These are phyloP conservation scores for Lepiota brunneoincarnata DNA, from an alignment of 768 basidiomycete species.

Conservation along the genomic window DNA sequence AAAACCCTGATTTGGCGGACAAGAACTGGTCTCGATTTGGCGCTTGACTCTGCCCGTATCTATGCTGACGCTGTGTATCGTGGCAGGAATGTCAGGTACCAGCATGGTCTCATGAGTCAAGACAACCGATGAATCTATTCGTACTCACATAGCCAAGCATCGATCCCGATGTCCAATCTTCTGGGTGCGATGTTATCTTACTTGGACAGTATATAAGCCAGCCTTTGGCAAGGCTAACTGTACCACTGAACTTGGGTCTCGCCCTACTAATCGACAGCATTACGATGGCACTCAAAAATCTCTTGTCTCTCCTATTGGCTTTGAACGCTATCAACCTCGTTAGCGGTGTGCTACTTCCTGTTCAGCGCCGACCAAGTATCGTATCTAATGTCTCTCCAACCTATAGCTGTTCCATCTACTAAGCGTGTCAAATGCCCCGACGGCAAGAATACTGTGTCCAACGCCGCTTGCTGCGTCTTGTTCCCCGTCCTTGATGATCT, in stretches of 20 bases:
- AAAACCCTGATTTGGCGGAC: not conserved
- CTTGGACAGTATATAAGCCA: constrained; percentile 5
- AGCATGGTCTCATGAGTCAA: not conserved
- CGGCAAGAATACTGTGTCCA: constrained; percentile 23
- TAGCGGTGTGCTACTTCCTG: constrained; percentile 1
- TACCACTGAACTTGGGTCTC: not conserved
- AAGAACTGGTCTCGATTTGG: too few relatives aligned
- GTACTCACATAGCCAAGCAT: not conserved
- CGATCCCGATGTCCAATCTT: not conserved
- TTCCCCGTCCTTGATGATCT: constrained; percentile 38
- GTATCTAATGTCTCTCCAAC: not conserved
- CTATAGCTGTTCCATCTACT: constrained; percentile 2
- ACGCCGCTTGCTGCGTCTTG: constrained; percentile 36
- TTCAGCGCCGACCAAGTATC: not conserved
- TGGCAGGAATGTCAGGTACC: not conserved
- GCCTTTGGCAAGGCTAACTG: not conserved
- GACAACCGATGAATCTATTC: not conserved
- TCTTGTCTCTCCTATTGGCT: constrained; percentile 3
- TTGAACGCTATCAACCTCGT: not conserved
- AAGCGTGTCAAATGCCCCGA: constrained; percentile 19
- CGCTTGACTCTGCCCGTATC: too few relatives aligned
- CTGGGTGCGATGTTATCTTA: not conserved
- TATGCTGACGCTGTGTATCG: too few relatives aligned
- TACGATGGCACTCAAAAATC: constrained; percentile 9
- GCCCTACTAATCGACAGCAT: not conserved